Conservation (phyloP, 2,329 filamentous ascomycete species). For the Sporothrix euskadiensis region DNA sequence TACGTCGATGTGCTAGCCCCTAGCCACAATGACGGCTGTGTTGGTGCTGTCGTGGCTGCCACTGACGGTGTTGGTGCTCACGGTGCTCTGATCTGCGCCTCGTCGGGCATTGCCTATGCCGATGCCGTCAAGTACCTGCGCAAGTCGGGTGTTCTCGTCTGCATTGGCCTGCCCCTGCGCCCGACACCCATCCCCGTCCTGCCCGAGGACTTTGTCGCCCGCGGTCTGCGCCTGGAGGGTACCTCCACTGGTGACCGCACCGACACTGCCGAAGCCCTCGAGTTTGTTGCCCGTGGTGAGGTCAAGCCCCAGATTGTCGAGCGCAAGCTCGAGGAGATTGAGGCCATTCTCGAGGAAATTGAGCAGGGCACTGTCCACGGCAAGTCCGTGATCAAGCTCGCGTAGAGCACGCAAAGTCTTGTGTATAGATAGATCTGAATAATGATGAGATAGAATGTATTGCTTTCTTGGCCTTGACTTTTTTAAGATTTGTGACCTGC, state of each 20-base stretch:
- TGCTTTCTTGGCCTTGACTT: neutral
- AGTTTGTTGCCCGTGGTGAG: slow-evolving; percentile 63
- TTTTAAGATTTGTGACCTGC: too few relatives aligned
- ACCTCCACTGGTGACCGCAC: slow-evolving; percentile 50
- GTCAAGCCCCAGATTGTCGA: slow-evolving; percentile 49
- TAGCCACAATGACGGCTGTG: slow-evolving; percentile 46
- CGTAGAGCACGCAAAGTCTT: neutral
- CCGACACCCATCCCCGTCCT: slow-evolving; percentile 14
- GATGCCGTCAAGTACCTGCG: slow-evolving; percentile 64
- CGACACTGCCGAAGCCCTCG: slow-evolving; percentile 64
- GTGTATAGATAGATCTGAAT: slow-evolving; percentile 12
- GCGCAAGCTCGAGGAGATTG: slow-evolving; percentile 13
- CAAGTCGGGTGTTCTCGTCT: slow-evolving; percentile 62
- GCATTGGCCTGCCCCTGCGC: slow-evolving; percentile 59
- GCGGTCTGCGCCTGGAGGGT: slow-evolving; percentile 64
- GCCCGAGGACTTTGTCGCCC: slow-evolving; percentile 40
- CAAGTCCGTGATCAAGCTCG: slow-evolving; percentile 17
- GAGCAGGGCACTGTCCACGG: slow-evolving; percentile 18
- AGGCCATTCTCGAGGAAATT: slow-evolving; percentile 19
- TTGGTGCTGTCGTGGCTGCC: slow-evolving; percentile 37
- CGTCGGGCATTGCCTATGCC: slow-evolving; percentile 66
- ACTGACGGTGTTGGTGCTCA: slow-evolving; percentile 45
- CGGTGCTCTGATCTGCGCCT: slow-evolving; percentile 64
- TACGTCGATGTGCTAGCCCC: slow-evolving; percentile 54
- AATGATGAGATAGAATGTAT: slow-evolving; percentile 2